Percentiles rank a stretch among this genome's conserved stretches.
phyloP scores from a whole-genome alignment of 2,329 filamentous ascomycete genomes.

The Periconia digitata region DNA sequence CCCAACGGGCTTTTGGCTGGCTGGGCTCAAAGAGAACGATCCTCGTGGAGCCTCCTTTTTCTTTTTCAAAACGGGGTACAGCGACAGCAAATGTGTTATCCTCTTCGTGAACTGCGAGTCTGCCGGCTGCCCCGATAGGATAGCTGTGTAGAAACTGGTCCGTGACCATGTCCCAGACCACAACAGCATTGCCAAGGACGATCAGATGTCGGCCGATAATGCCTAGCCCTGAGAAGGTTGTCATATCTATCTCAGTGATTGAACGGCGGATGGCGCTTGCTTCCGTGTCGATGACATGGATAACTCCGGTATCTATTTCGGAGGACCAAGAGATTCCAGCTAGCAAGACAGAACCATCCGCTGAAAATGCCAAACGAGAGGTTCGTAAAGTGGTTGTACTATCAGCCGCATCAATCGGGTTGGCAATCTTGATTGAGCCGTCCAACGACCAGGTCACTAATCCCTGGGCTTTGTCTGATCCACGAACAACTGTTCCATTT shows the following conservation, averaged over 20 bases:
- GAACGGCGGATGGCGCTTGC: conserved; percentile 67
- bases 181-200: conserved; percentile 70
- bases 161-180: conserved; percentile 81
- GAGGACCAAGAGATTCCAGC: conserved; percentile 36
- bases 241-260: conserved; percentile 67
- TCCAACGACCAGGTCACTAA: conserved; percentile 76
- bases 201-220: conserved; percentile 76
- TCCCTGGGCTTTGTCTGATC: conserved; percentile 52
- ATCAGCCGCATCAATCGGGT: conserved; percentile 32
- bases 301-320: conserved; percentile 56
- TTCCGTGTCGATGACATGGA: conserved; percentile 76
- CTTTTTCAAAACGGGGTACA: conserved; percentile 39
- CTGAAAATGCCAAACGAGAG: conserved; percentile 73
- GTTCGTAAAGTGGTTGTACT: conserved; percentile 45
- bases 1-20: conserved; percentile 60
- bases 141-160: conserved; percentile 72
- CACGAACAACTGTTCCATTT: conserved; percentile 67
- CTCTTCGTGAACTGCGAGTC: conserved; percentile 70
- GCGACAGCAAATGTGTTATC: conserved; percentile 48
- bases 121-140: conserved; percentile 52
- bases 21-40: conserved; percentile 69
- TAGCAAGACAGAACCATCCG: conserved; percentile 40
- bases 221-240: conserved; percentile 66
- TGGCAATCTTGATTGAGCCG: conserved; percentile 52
- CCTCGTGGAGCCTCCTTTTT: conserved; percentile 41